Percentiles rank a stretch among this genome's conserved stretches.
These are phyloP conservation scores for Nothophytophthora sp. DNA, from an alignment of 352 stramenopile genomes.

Conservation along the genomic window DNA sequence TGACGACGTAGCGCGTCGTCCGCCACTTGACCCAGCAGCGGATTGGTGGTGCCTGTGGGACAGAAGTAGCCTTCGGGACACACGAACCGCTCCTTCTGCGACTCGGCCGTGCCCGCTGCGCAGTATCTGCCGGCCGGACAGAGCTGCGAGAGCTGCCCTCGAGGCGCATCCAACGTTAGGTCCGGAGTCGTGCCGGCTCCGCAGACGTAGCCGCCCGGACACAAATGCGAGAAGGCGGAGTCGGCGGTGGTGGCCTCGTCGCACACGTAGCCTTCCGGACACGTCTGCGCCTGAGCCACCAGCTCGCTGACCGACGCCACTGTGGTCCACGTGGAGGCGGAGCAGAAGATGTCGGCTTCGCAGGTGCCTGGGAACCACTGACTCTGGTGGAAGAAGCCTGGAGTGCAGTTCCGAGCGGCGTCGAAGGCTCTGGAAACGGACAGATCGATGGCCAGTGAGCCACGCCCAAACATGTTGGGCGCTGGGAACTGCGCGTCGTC, in stretches of 20 bases:
- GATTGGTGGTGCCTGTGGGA: conserved; percentile 92
- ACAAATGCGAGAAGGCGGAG: conserved; percentile 72
- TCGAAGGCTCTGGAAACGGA: conserved; percentile 85
- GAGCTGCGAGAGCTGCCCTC: conserved; percentile 86
- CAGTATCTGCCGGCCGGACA: conserved; percentile 93
- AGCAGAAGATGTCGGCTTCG: conserved; percentile 96
- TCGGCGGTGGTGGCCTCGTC: conserved; percentile 90
- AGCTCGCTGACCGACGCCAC: conserved; percentile 16
- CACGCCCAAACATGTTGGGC: conserved; percentile 86
- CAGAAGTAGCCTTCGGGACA: conserved; percentile 96
- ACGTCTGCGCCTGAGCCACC: conserved; percentile 89
- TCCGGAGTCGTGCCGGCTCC: conserved; percentile 95
- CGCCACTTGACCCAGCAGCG: conserved; percentile 83
- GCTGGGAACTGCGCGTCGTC: conserved; percentile 66
- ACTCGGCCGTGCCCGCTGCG: conserved; percentile 81
- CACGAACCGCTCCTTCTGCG: conserved; percentile 64
- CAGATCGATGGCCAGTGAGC: conserved; percentile 88
- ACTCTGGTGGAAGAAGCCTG: conserved; percentile 87
- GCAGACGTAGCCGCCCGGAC: conserved; percentile 93
- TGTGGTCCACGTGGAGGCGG: conserved; percentile 31
- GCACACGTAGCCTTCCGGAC: conserved; percentile 95
- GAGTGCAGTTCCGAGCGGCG: conserved; percentile 93
- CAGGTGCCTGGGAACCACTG: conserved; percentile 96
- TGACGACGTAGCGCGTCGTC: conserved; percentile 88
- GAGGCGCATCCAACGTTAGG: conserved; percentile 82